Evolutionary conservation across 495 filamentous ascomycete species (phyloP), one percentile per base, ranked within the genome.

Genomic region (Trichoderma asperelloides): DNA sequence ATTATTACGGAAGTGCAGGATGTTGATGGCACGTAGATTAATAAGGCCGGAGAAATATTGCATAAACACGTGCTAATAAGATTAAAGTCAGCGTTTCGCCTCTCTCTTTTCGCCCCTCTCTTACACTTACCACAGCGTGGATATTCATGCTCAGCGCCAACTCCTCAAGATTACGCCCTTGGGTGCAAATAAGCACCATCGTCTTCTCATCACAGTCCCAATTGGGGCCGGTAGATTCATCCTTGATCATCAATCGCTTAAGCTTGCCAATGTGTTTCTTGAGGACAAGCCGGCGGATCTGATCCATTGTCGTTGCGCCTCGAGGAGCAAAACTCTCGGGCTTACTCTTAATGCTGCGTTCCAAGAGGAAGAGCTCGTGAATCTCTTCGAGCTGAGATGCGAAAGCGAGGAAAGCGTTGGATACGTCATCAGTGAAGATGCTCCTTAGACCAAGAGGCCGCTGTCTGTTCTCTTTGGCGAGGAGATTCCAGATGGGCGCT

Each of bases 351-450:
- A 62, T 47, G 21, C 74, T 77, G 40, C 84, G 75, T 74, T 88
- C 85, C n/a, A 86, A 73, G 71, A 89, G 68, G 68, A 85, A 84
- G 1, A 88, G 75, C 68, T 88, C 85, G 25, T 80, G 78, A 18
- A 88, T 68, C 66, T 74, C 77, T 12, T 82, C 70, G 13, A 88
- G 80, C 62, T 81, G 76, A 8, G 78, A 73, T 2, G 86, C 72
- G 41, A 85, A 81, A 0, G 72, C 75, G 39, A 87, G 68, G 65
- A 89, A 87, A 1, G 70, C 70, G 13, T 71, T 57, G 2, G 83
- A 82, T 21, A 87, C 84, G 67, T 88, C 82, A 69, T 89, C 86
- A 3, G 85, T 88, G 69, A 83, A 81, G 30, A 89, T 82, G 64
- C 81, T 83, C 45, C 79, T 76, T 16, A 89, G 74, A 7, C 79